Conservation (phyloP, 441 rosid genomes). For the Corymbia citriodora region DNA sequence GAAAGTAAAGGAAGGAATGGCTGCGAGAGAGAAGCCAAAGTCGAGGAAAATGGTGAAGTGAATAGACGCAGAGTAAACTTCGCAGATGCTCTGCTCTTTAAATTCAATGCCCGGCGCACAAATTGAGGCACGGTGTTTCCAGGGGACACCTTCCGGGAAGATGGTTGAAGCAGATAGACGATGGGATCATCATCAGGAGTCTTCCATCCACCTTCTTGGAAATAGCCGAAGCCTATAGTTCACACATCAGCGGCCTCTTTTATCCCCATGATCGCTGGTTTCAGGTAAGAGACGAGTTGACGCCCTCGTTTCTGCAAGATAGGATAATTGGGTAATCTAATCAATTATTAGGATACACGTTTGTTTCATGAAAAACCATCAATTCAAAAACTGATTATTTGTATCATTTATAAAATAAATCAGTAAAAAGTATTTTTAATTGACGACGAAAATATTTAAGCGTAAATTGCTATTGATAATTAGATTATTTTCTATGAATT, state of each 20-base stretch:
- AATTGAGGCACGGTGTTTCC: background rate
- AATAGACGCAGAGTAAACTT: background rate
- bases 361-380: background rate
- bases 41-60: background rate
- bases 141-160: background rate
- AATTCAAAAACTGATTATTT: background rate
- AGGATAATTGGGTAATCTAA: background rate
- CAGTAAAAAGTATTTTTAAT: accelerated
- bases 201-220: background rate
- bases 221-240: background rate
- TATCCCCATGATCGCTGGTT: background rate
- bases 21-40: background rate
- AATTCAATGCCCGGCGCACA: background rate
- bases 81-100: background rate
- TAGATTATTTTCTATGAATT: background rate
- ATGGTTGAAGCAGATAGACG: background rate
- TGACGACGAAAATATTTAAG: accelerated
- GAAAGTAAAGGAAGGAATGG: background rate
- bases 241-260: background rate
- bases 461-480: background rate
- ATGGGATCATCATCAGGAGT: background rate
- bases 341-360: background rate
- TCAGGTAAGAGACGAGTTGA: background rate
- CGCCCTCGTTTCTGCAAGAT: background rate
- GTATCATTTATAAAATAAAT: background rate